These are phyloP conservation scores for Arachnomyces sp. DNA, from an alignment of 2,329 filamentous ascomycete genomes.

Conservation along the genomic window DNA sequence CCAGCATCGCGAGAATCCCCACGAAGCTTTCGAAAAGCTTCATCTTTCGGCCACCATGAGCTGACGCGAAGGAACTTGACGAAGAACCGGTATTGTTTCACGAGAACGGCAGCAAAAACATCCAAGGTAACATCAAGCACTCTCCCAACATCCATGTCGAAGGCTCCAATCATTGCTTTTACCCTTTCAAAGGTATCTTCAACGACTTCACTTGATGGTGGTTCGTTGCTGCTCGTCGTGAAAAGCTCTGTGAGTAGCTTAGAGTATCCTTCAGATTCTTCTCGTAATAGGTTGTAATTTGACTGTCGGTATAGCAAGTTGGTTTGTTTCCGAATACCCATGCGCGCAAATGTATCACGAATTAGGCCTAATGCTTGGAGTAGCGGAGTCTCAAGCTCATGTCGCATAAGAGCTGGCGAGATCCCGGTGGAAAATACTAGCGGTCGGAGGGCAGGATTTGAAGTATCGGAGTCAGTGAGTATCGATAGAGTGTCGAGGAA, in stretches of 20 bases:
- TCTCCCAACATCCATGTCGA: slow-evolving; percentile 90
- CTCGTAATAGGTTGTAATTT: slow-evolving; percentile 89
- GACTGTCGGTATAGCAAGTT: slow-evolving; percentile 91
- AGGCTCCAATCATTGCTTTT: slow-evolving; percentile 91
- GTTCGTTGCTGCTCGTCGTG: slow-evolving; percentile 68
- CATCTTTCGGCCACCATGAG: slow-evolving; percentile 87
- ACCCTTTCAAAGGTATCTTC: slow-evolving; percentile 83
- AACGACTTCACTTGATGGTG: slow-evolving; percentile 66
- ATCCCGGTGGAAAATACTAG: slow-evolving; percentile 68
- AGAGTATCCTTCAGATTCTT: slow-evolving; percentile 94
- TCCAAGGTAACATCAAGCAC: slow-evolving; percentile 92
- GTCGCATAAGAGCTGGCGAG: slow-evolving; percentile 62
- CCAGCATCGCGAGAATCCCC: slow-evolving; percentile 42
- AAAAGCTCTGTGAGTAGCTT: slow-evolving; percentile 95
- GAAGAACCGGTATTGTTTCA: slow-evolving; percentile 90
- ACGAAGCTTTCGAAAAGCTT: slow-evolving; percentile 37
- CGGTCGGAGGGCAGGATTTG: slow-evolving; percentile 50
- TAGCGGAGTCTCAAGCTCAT: slow-evolving; percentile 70
- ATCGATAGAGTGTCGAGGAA: slow-evolving; percentile 80
- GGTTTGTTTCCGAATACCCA: slow-evolving; percentile 82
- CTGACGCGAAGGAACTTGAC: slow-evolving; percentile 84
- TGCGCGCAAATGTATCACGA: slow-evolving; percentile 71
- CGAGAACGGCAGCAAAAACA: slow-evolving; percentile 84
- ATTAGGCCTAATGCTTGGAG: slow-evolving; percentile 72
- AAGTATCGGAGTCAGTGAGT: slow-evolving; percentile 62